Evolutionary conservation across 1,139 yeast species (phyloP).

Genomic region (Blastobotrys capitulatus): DNA sequence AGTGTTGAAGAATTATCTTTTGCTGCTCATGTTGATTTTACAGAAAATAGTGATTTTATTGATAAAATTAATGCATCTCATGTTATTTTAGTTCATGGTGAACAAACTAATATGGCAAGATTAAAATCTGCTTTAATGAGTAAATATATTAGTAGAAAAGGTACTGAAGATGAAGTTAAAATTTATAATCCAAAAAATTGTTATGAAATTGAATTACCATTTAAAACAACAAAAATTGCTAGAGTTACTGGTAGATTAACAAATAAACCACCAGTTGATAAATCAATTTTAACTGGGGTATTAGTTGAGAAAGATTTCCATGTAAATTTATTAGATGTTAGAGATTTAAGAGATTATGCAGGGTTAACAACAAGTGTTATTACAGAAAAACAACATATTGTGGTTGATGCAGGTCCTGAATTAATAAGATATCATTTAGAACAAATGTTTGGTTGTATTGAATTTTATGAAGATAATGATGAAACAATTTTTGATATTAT

Average conservation of each 20-base stretch:
- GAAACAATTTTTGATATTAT: slow-evolving; percentile 40
- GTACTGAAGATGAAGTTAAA: slow-evolving; percentile 86
- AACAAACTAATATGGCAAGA: slow-evolving; percentile 96
- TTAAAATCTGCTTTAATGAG: slow-evolving; percentile 86
- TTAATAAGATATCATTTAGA: slow-evolving; percentile 83
- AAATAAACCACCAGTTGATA: slow-evolving; percentile 35
- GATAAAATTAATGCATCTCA: slow-evolving; percentile 80
- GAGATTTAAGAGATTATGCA: slow-evolving; percentile 84
- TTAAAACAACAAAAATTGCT: slow-evolving; percentile 81
- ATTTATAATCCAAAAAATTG: slow-evolving; percentile 93
- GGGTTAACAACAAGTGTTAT: slow-evolving; percentile 82
- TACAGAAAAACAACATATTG: slow-evolving; percentile 71
- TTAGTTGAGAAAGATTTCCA: slow-evolving; percentile 90
- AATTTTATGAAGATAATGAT: slow-evolving; percentile 47
- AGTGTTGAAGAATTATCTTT: slow-evolving; percentile 93
- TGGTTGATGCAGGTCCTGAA: slow-evolving; percentile 75
- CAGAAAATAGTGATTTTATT: slow-evolving; percentile 85
- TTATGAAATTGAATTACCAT: slow-evolving; percentile 67
- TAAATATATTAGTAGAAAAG: slow-evolving; percentile 74
- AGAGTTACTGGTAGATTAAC: slow-evolving; percentile 79
- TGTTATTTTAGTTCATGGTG: slow-evolving; percentile 91
- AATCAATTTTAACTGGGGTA: slow-evolving; percentile 71
- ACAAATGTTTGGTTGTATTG: slow-evolving; percentile 91
- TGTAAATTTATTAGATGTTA: slow-evolving; percentile 70
- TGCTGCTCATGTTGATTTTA: slow-evolving; percentile 98